Evolutionary conservation across 1,284 basidiomycete species (phyloP).

Genomic region (Ceratorhiza oryzae-sativae): DNA sequence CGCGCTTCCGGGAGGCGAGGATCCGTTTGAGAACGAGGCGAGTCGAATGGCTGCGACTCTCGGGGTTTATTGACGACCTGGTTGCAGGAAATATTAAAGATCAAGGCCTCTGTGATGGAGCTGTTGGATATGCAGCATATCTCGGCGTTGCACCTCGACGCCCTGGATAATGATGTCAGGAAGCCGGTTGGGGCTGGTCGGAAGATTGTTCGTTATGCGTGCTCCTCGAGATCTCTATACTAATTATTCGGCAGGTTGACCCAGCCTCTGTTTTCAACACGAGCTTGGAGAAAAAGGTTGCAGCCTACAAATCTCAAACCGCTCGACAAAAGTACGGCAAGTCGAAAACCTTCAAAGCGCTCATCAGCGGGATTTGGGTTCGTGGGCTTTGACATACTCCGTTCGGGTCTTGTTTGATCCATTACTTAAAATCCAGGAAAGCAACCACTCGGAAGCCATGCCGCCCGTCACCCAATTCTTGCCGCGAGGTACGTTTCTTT

Average conservation of each 20-base stretch:
- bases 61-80: conserved; percentile 42
- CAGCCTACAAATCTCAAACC: conserved; percentile 65
- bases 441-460: conserved; percentile 70
- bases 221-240: not conserved
- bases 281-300: conserved; percentile 54
- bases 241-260: conserved; percentile 54
- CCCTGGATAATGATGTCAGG: conserved; percentile 60
- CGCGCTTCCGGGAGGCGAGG: conserved; percentile 65
- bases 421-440: conserved; percentile 58
- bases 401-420: not conserved
- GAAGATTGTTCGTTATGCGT: conserved; percentile 62
- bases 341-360: conserved; percentile 65
- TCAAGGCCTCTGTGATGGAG: conserved; percentile 70
- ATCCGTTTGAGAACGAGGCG: conserved; percentile 59
- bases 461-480: conserved; percentile 80
- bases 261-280: conserved; percentile 57
- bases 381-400: conserved; percentile 46
- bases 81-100: conserved; percentile 60
- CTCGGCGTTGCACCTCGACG: conserved; percentile 62
- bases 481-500: conserved; percentile 60
- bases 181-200: conserved; percentile 63
- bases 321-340: conserved; percentile 77
- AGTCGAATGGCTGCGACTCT: conserved; percentile 43
- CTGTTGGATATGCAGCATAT: conserved; percentile 70
- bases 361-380: conserved; percentile 74